Evolutionary conservation across 805 yeast genomes (phyloP).

Genomic region (Limtongia smithiae): DNA sequence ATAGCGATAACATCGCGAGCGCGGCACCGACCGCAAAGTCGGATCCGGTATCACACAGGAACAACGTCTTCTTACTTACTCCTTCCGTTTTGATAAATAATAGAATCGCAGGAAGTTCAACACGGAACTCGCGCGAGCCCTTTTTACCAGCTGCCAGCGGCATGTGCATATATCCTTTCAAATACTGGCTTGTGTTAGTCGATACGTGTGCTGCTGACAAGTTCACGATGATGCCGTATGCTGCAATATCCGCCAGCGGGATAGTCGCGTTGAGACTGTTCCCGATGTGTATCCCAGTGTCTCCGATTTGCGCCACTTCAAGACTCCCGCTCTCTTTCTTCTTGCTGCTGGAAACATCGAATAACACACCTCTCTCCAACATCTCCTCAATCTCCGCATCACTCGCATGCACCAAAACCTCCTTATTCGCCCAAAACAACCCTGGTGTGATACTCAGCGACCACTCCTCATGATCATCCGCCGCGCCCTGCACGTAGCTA

Average conservation of each 20-base stretch:
- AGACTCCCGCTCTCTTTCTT: neutral
- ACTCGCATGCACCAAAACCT: constrained; percentile 28
- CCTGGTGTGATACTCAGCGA: constrained; percentile 49
- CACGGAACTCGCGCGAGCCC: constrained; percentile 61
- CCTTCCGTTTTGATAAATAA: constrained; percentile 31
- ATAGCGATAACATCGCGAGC: constrained; percentile 48
- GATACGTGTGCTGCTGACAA: constrained; percentile 1
- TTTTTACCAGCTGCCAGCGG: constrained; percentile 46
- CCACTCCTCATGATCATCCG: constrained; percentile 93
- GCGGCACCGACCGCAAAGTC: constrained; percentile 66
- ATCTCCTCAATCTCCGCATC: constrained; percentile 28
- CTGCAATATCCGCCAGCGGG: no score
- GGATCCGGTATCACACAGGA: constrained; percentile 61
- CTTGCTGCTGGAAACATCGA: neutral
- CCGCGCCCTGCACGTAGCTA: constrained; percentile 85
- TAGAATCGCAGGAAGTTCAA: constrained; percentile 45
- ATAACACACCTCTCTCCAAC: constrained; percentile 32
- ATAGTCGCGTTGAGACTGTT: neutral
- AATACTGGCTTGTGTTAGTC: neutral
- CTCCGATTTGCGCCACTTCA: constrained; percentile 14
- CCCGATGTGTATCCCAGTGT: constrained; percentile 22
- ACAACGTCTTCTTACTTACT: constrained; percentile 41
- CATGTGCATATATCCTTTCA: neutral
- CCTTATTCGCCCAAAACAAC: constrained; percentile 53
- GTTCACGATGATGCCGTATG: no score